A percentile compares a stretch with the other conserved stretches of the same genome.
Conservation (phyloP, 2,329 filamentous ascomycete species). For the Huntiella moniliformis region DNA sequence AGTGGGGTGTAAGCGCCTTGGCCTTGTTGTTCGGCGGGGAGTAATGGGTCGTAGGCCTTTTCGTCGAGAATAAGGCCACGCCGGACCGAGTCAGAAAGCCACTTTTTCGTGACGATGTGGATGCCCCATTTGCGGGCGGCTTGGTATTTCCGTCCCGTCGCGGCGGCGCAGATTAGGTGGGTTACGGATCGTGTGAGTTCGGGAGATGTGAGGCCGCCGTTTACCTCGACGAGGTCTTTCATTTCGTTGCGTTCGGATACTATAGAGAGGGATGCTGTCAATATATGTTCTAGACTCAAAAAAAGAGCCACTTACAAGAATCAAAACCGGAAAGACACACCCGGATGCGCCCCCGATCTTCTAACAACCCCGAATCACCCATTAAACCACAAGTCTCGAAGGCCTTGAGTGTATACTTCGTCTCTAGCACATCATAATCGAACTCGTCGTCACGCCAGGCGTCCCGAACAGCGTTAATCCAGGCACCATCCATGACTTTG, state of each 20-base stretch:
- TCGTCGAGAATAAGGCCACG: conserved; percentile 87
- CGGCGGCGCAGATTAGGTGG: conserved; percentile 63
- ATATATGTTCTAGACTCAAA: background rate
- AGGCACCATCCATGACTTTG: conserved; percentile 60
- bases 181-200: conserved; percentile 75
- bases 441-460: conserved; percentile 73
- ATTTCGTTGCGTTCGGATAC: conserved; percentile 44
- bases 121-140: conserved; percentile 73
- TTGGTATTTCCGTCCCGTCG: conserved; percentile 76
- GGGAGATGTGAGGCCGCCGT: conserved; percentile 71
- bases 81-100: conserved; percentile 66
- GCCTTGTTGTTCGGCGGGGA: conserved; percentile 54
- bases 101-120: conserved; percentile 61
- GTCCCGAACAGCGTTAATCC: conserved; percentile 63
- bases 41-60: conserved; percentile 56
- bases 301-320: conserved; percentile 21
- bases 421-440: conserved; percentile 51
- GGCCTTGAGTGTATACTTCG: conserved; percentile 41
- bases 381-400: conserved; percentile 36
- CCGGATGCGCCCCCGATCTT: conserved; percentile 24
- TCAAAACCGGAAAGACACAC: conserved; percentile 41
- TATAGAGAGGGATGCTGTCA: background rate
- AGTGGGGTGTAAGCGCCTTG: conserved; percentile 34
- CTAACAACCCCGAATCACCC: conserved; percentile 15
- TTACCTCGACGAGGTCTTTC: conserved; percentile 42